Evolutionary conservation across 306 rosid genomes (phyloP).

Genomic region (Cicer arietinum): DNA sequence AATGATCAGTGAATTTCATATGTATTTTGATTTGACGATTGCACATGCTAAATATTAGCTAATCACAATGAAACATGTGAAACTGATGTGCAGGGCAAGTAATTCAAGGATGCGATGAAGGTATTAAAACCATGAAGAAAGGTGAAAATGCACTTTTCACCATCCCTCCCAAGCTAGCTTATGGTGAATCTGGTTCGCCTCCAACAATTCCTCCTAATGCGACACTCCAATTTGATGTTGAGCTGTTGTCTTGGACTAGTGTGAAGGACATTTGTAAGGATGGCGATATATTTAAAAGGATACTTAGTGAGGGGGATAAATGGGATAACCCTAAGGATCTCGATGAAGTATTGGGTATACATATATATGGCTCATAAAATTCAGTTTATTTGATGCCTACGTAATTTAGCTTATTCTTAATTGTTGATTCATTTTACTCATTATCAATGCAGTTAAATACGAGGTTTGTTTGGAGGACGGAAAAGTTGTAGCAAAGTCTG

Average conservation of each 20-base stretch:
- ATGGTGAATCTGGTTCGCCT: constrained; percentile 83
- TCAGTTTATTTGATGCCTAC: neutral
- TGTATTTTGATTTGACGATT: neutral
- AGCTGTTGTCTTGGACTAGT: constrained; percentile 87
- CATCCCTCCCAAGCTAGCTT: constrained; percentile 83
- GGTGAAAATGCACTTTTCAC: constrained; percentile 87
- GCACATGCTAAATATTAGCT: neutral
- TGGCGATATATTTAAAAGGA: constrained; percentile 91
- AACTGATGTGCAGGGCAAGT: constrained; percentile 69
- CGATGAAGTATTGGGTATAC: constrained; percentile 57
- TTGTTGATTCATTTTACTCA: neutral
- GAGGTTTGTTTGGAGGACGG: constrained; percentile 80
- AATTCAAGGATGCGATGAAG: constrained; percentile 95
- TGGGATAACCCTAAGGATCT: constrained; percentile 88
- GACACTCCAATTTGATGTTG: constrained; percentile 87
- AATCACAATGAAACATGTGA: neutral
- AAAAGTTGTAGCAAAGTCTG: constrained; percentile 62
- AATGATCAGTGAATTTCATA: neutral
- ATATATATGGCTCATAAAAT: neutral
- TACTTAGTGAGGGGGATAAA: constrained; percentile 75
- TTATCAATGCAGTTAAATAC: constrained; percentile 67
- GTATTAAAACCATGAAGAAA: constrained; percentile 90
- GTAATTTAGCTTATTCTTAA: neutral
- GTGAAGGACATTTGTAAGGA: constrained; percentile 89
- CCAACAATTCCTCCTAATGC: constrained; percentile 93